Evolutionary conservation across 2,329 filamentous ascomycete species (phyloP).

Genomic region (Samsoniella hepiali): DNA sequence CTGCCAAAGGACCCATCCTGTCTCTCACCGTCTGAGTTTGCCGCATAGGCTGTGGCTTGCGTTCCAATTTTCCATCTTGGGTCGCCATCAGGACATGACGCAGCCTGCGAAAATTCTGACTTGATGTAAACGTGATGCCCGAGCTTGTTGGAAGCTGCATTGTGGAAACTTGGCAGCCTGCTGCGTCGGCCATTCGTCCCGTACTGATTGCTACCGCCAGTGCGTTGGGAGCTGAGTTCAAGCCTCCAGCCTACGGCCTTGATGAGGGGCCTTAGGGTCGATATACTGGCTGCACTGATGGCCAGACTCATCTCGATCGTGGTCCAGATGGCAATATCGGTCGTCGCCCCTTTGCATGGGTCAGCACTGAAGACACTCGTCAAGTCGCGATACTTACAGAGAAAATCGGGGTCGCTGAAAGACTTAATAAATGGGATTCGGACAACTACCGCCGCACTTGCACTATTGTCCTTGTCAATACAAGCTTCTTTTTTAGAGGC

Average conservation of each 20-base stretch:
- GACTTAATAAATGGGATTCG: constrained; percentile 38
- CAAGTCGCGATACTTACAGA: constrained; percentile 33
- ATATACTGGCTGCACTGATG: constrained; percentile 46
- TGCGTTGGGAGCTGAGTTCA: constrained; percentile 23
- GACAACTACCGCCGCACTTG: constrained; percentile 43
- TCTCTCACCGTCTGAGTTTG: background rate
- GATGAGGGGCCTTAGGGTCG: constrained; percentile 45
- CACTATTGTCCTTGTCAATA: constrained; percentile 29
- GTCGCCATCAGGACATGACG: background rate
- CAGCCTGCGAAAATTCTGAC: constrained; percentile 4
- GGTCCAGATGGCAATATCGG: constrained; percentile 48
- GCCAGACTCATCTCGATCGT: constrained; percentile 46
- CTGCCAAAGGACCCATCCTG: background rate
- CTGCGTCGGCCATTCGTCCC: background rate
- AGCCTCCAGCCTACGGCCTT: constrained; percentile 33
- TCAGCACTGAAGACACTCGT: constrained; percentile 4
- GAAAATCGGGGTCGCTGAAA: constrained; percentile 40
- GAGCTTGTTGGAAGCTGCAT: background rate
- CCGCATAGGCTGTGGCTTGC: background rate
- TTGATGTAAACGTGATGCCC: constrained; percentile 9
- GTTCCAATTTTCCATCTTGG: constrained; percentile 5
- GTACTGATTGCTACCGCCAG: constrained; percentile 2
- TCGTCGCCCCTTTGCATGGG: constrained; percentile 31
- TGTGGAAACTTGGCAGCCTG: background rate
- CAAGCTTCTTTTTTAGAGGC: constrained; percentile 15